phyloP scores from a whole-genome alignment of 2,329 filamentous ascomycete genomes.

The Paracorniculantispora psalliotae region DNA sequence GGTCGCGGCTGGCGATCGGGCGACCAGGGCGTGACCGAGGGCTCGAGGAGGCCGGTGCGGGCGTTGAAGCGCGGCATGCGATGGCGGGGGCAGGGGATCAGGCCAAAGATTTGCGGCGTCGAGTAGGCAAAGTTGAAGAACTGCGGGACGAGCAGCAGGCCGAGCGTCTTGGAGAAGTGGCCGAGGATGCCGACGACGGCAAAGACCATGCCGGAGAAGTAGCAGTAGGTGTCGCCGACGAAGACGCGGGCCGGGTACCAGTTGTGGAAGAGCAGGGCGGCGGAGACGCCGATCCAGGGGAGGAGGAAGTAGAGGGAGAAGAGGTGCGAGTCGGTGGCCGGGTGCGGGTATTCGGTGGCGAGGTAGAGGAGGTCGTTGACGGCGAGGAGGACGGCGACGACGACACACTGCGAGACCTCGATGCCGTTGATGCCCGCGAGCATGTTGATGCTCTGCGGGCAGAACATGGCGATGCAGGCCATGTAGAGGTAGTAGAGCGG shows the following conservation, averaged over 20 bases:
- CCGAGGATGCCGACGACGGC: constrained; percentile 94
- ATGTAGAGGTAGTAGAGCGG: constrained; percentile 92
- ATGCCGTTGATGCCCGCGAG: constrained; percentile 99
- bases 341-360: constrained; percentile 77
- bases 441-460: constrained; percentile 98
- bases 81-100: constrained; percentile 90
- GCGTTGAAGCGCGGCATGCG: constrained; percentile 85
- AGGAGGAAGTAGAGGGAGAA: constrained; percentile 94
- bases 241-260: constrained; percentile 95
- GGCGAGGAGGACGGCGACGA: constrained; percentile 77
- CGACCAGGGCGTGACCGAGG: constrained; percentile 73
- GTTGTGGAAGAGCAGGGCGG: constrained; percentile 84
- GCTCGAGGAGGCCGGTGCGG: constrained; percentile 77
- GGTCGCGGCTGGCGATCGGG: constrained; percentile 62
- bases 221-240: constrained; percentile 98
- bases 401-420: constrained; percentile 89
- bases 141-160: constrained; percentile 86
- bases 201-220: constrained; percentile 98
- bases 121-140: constrained; percentile 97
- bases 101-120: constrained; percentile 79
- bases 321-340: constrained; percentile 89
- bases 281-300: constrained; percentile 88
- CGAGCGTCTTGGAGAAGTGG: constrained; percentile 95
- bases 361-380: constrained; percentile 89
- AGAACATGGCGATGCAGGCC: constrained; percentile 94